phyloP scores from a whole-genome alignment of 306 rosid species.

The Prunus fruticosa region DNA sequence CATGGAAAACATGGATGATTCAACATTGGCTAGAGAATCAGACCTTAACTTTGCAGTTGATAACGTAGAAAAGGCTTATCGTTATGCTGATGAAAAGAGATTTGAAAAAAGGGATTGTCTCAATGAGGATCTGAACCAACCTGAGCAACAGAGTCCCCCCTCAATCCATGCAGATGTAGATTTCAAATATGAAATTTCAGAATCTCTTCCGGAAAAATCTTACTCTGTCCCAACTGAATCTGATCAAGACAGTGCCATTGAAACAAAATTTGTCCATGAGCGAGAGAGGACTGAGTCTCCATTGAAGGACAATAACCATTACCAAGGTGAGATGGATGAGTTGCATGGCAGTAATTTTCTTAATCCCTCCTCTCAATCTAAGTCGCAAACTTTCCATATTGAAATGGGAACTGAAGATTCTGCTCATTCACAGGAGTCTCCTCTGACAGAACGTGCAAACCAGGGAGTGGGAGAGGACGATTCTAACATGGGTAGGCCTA shows the following conservation, averaged over 20 bases:
- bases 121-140: neutral
- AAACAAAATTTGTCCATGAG: neutral
- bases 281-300: neutral
- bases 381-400: neutral
- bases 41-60: slow-evolving; percentile 2
- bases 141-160: neutral
- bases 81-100: neutral
- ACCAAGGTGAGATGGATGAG: slow-evolving; percentile 22
- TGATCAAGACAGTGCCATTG: neutral
- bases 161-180: neutral
- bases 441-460: neutral
- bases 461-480: neutral
- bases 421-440: neutral
- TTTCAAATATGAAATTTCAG: no score
- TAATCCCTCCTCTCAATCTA: neutral
- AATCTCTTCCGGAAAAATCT: neutral
- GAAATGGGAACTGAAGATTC: slow-evolving; percentile 17
- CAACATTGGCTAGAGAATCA: neutral
- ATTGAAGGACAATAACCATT: neutral
- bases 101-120: neutral
- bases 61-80: neutral
- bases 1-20: slow-evolving; percentile 7
- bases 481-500: neutral
- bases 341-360: slow-evolving; percentile 5
- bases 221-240: neutral